Evolutionary conservation across 192 early-diverging fungal species (phyloP).

Genomic region (Anaeromyces robustus): DNA sequence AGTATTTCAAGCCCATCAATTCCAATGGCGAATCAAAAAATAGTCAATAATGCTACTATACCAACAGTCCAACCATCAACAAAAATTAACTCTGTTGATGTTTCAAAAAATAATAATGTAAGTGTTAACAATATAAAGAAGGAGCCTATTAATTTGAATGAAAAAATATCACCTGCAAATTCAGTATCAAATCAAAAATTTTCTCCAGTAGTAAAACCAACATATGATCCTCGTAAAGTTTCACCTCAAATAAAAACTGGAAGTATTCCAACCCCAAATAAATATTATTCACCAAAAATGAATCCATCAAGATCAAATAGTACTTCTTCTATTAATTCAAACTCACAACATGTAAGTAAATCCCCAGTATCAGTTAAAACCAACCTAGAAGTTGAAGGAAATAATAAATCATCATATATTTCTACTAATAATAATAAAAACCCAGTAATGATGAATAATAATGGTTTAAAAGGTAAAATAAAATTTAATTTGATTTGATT

Average conservation of each 20-base stretch:
- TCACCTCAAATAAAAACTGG: not conserved
- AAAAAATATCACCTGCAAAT: not conserved
- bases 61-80: too few species aligned
- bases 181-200: not conserved
- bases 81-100: too few species aligned
- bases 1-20: not conserved
- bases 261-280: not conserved
- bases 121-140: not conserved
- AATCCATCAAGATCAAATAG: not conserved
- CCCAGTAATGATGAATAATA: not conserved
- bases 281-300: not conserved
- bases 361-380: not conserved
- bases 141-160: not conserved
- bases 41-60: too few species aligned
- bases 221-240: not conserved
- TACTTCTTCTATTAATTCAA: not conserved
- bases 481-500: too few species aligned
- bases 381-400: not conserved
- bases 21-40: too few species aligned
- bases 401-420: not conserved
- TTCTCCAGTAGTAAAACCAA: not conserved
- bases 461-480: not conserved
- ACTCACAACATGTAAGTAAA: not conserved
- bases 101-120: not conserved
- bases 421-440: not conserved